These are phyloP conservation scores for Paramecium pentaurelia DNA, from an alignment of 73 alveolate species.

Conservation along the genomic window DNA sequence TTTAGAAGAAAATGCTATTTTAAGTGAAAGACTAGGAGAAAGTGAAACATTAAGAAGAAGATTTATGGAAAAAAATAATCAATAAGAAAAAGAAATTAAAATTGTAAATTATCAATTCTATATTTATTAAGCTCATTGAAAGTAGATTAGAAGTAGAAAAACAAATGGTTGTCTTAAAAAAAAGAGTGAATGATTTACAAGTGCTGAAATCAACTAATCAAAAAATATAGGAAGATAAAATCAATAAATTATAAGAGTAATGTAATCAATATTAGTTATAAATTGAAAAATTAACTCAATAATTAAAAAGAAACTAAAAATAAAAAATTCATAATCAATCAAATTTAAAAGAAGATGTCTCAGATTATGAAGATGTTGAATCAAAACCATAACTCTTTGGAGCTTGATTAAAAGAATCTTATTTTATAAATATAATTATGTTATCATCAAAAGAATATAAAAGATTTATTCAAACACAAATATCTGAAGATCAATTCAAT, in stretches of 20 bases:
- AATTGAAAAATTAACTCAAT: background rate
- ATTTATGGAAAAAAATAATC: conserved; percentile 47
- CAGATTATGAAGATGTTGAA: conserved; percentile 18
- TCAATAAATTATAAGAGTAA: background rate
- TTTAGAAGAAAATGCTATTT: conserved; percentile 29
- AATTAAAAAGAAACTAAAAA: background rate
- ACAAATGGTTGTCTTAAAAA: conserved; percentile 9
- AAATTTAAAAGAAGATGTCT: background rate
- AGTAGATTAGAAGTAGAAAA: conserved; percentile 40
- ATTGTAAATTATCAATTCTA: background rate
- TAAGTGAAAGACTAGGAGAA: conserved; percentile 45
- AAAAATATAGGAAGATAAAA: conserved; percentile 56
- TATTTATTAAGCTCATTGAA: background rate
- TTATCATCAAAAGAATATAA: background rate
- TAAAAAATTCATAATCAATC: background rate
- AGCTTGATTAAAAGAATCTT: background rate
- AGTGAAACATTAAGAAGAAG: conserved; percentile 49
- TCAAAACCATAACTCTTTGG: conserved; percentile 36
- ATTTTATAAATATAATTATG: background rate
- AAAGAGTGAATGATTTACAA: conserved; percentile 53
- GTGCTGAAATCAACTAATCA: conserved; percentile 47
- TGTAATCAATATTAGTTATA: background rate
- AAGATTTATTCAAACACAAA: background rate
- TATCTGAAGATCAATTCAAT: background rate
- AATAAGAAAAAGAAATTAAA: conserved; percentile 46